phyloP scores from a whole-genome alignment of 23 red algal genomes.

The Gracilaria gracilis region DNA sequence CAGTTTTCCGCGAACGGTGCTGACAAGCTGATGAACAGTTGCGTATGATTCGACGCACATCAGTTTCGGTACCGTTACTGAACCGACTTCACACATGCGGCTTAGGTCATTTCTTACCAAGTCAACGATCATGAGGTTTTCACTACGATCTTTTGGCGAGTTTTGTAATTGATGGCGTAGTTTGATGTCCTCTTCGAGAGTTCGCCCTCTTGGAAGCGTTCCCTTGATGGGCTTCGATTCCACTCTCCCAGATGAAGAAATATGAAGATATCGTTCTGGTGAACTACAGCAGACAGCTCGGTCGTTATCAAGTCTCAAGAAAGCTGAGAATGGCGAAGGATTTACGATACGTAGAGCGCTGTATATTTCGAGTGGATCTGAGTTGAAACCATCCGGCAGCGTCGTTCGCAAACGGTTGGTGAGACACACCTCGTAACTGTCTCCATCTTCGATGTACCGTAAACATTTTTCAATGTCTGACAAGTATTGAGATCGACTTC shows the following conservation, averaged over 20 bases:
- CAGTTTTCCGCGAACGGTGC: constrained; percentile 83
- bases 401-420: constrained; percentile 82
- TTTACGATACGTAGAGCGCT: constrained; percentile 75
- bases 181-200: constrained; percentile 64
- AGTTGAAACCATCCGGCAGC: constrained; percentile 11
- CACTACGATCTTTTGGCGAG: constrained; percentile 89
- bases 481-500: constrained; percentile 70
- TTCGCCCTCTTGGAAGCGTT: constrained; percentile 73
- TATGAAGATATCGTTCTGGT: constrained; percentile 91
- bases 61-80: constrained; percentile 83
- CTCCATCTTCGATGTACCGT: constrained; percentile 71
- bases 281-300: constrained; percentile 88
- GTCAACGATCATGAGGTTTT: constrained; percentile 99
- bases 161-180: constrained; percentile 55
- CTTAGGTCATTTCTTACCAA: constrained; percentile 97
- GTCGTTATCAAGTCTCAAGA: constrained; percentile 60
- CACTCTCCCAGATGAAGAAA: constrained; percentile 56
- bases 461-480: constrained; percentile 69
- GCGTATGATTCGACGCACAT: constrained; percentile 95
- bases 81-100: constrained; percentile 81
- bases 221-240: constrained; percentile 99
- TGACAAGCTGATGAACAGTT: constrained; percentile 97
- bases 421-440: constrained; percentile 94
- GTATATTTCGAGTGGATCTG: constrained; percentile 78
- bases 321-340: constrained; percentile 91